Conservation (phyloP, 768 basidiomycete species). For the Russula compacta region DNA sequence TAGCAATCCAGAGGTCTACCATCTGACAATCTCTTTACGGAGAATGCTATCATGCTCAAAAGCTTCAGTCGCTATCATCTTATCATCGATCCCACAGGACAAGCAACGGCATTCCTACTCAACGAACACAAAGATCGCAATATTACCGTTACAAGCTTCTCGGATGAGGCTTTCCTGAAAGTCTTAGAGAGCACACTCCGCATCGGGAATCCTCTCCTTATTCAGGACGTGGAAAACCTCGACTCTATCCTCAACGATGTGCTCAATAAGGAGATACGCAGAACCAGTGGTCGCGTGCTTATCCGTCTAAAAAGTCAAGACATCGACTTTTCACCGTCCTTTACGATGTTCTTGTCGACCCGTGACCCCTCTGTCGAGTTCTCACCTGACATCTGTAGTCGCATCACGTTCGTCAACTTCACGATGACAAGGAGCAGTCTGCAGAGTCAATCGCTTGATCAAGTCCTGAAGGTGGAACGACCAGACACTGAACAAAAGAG, state of each 20-base stretch:
- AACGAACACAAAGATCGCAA: conserved; percentile 95
- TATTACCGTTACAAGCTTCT: conserved; percentile 96
- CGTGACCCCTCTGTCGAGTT: conserved; percentile 96
- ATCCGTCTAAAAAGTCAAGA: conserved; percentile 96
- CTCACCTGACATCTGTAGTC: conserved; percentile 96
- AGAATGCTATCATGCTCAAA: conserved; percentile 99
- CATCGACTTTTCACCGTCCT: conserved; percentile 99
- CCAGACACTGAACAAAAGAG: conserved; percentile 94
- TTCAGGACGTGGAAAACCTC: conserved; percentile 95
- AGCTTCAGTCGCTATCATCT: conserved; percentile 96
- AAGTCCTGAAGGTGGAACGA: conserved; percentile 93
- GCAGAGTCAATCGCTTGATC: conserved; percentile 95
- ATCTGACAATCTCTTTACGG: conserved; percentile 89
- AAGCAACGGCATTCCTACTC: conserved; percentile 88
- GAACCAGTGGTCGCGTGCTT: conserved; percentile 94
- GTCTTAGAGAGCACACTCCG: conserved; percentile 97
- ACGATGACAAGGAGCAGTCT: conserved; percentile 99
- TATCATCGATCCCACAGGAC: conserved; percentile 96
- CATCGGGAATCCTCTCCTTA: conserved; percentile 94
- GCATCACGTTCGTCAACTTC: conserved; percentile 92
- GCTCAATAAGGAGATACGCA: conserved; percentile 90
- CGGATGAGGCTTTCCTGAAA: conserved; percentile 98
- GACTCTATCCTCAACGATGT: conserved; percentile 98
- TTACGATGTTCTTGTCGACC: conserved; percentile 98
- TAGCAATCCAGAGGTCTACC: conserved; percentile 98